Evolutionary conservation across 306 rosid species (phyloP).

Genomic region (Lathyrus sativus): DNA sequence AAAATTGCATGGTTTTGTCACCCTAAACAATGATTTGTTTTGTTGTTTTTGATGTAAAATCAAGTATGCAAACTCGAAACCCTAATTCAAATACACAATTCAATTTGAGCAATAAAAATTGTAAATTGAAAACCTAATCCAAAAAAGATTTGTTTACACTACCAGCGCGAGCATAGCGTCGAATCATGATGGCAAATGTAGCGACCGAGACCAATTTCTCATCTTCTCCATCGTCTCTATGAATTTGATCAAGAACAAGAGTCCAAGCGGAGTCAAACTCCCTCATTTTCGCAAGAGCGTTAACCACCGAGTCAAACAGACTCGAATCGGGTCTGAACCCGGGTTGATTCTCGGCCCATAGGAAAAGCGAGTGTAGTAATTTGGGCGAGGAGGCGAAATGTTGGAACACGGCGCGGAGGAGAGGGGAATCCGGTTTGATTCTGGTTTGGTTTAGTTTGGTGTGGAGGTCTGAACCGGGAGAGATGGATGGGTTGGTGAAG

Average conservation of each 20-base stretch:
- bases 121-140: neutral
- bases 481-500: slow-evolving; percentile 48
- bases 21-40: neutral
- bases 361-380: slow-evolving; percentile 63
- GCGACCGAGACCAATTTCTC: slow-evolving; percentile 52
- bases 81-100: neutral
- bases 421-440: slow-evolving; percentile 50
- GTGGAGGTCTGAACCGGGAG: slow-evolving; percentile 59
- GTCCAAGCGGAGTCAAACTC: slow-evolving; percentile 79
- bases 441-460: slow-evolving; percentile 56
- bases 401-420: slow-evolving; percentile 53
- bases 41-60: neutral
- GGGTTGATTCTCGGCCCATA: slow-evolving; percentile 70
- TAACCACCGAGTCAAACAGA: slow-evolving; percentile 59
- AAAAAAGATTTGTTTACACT: neutral
- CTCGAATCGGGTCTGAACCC: slow-evolving; percentile 46
- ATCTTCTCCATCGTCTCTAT: slow-evolving; percentile 38
- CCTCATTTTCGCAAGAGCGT: slow-evolving; percentile 60
- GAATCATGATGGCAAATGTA: slow-evolving; percentile 73
- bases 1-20: neutral
- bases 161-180: slow-evolving; percentile 87
- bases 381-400: slow-evolving; percentile 71
- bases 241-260: slow-evolving; percentile 48
- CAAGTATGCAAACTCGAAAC: neutral
- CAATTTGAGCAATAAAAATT: neutral